Evolutionary conservation across 73 alveolate species (phyloP).

Genomic region (Loxodes magnus): DNA sequence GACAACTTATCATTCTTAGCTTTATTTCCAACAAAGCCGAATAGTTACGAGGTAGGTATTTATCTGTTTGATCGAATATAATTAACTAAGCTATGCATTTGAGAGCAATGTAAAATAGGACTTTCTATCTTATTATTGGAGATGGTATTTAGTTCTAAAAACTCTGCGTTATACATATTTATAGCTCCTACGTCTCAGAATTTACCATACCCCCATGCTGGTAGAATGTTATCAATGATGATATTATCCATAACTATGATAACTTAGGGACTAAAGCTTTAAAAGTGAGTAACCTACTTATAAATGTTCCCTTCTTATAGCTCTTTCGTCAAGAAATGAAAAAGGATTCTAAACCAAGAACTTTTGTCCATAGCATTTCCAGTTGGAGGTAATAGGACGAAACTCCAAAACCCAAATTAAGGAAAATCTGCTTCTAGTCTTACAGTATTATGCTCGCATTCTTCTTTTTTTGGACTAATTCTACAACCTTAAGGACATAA

Average conservation of each 20-base stretch:
- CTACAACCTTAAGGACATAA: background rate
- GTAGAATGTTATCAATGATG: background rate
- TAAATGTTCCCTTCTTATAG: background rate
- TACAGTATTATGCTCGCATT: too few relatives aligned
- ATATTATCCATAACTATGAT: background rate
- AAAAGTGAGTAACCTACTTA: background rate
- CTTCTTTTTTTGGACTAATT: background rate
- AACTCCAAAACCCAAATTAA: background rate
- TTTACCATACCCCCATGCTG: background rate
- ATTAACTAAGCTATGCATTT: background rate
- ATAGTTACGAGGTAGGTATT: too few relatives aligned
- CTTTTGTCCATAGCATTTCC: background rate
- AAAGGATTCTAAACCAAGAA: background rate
- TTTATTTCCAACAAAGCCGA: too few relatives aligned
- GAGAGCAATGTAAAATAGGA: background rate
- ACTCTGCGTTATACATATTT: background rate
- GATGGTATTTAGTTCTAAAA: slow-evolving; percentile 7
- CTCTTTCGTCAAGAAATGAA: background rate
- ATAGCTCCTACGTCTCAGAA: slow-evolving; percentile 6
- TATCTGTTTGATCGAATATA: too few relatives aligned
- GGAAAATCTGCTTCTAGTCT: too few relatives aligned
- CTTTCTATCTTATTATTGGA: background rate
- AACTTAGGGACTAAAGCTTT: background rate
- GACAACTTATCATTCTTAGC: too few relatives aligned
- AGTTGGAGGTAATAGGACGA: background rate